Evolutionary conservation across 768 basidiomycete genomes (phyloP), one percentile per base, ranked within the genome.

Genomic region (Lyophyllum decastes): DNA sequence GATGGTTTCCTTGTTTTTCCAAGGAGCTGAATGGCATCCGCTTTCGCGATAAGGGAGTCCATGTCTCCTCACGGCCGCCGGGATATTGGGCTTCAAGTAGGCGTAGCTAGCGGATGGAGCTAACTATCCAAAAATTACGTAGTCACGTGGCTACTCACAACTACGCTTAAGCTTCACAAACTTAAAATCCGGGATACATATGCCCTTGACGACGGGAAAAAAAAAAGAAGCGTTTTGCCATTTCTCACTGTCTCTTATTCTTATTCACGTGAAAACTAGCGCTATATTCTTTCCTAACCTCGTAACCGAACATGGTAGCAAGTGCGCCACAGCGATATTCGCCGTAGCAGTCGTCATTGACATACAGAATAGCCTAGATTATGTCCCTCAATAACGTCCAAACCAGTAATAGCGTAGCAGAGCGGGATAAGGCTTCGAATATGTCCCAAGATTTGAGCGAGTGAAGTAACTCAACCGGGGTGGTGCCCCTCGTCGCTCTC

Each of bases 21-120:
- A 11, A 79, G 51, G 35, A 86, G 79, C 56, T 74, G 71, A 40
- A 86, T 72, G 8, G 85, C 80, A 58, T 89, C 77, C 46, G 87
- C 89, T 63, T 85, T 85, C 17, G 89, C 84, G 59, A 93, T 78
- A 14, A 94, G 81, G 11, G 86, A 74, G 65, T 92, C 89, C 89
- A 92, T 91, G 9, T 30, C 30, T 30, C 30, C 30, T 30, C 30
- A 30, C 30, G 30, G 10, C 4, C 4, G 30, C 30, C 4, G 30
- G 30, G 10, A 30, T 30, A 10, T 30, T 10, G 30, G 30, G 30
- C 10, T 30, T 4, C 30, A 30, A 10, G 10, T 10, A 5, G 30
- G 30, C 5, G 30, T 30, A 10, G 10, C 5, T 4, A 30, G 30
- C 30, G 10, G 30, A 10, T 30, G 10, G 30, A n/a, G n/a, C n/a